Evolutionary conservation across 2,329 filamentous ascomycete genomes (phyloP), one percentile per base, ranked within the genome.

Genomic region (Chalara sp.): DNA sequence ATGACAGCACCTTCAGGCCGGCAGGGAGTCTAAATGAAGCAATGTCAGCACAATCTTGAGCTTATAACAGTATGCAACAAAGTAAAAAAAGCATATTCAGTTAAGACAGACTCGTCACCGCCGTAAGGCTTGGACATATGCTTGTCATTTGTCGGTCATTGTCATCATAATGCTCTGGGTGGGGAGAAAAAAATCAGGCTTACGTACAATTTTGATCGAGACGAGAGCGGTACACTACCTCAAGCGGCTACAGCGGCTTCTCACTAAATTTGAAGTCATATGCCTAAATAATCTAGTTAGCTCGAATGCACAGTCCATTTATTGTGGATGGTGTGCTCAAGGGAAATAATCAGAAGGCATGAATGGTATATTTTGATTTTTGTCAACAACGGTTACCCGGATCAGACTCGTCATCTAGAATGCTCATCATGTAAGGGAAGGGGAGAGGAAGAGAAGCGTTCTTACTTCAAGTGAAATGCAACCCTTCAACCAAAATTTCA

Each of bases 71-170:
- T 32, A 44, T 47, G 10, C 21, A 46, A 52, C 13, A 44, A 10
- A 48, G 21, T 29, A n/a, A 31, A 48, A 31, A 39, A 56, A 65
- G 66, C 66, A 63, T 63, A 59, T 67, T 73, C 70, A 75, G 74
- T 68, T 63, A 68, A 68, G 73, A 76, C 70, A 67, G 66, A 73
- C 59, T 79, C 76, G 72, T 79, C 76, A 72, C 71, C 51, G 73
- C 74, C 67, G 67, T 68, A 57, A 73, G 77, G 82, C 89, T 95
- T 84, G 79, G 89, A 95, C 89, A 95, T 95, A 95, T 95, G 89
- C 89, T 95, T 95, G 89, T 95, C 89, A 81, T 83, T 85, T 73
- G 70, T 76, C 79, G 80, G 85, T 89, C 81, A 71, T 76, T 70
- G 79, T 93, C 88, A 93, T 93, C 89, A 93, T 82, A 64, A 70